Base-by-base conservation (phyloP, 176 grass and related monocot species). In the Urochloa ruziziensis region DNA sequence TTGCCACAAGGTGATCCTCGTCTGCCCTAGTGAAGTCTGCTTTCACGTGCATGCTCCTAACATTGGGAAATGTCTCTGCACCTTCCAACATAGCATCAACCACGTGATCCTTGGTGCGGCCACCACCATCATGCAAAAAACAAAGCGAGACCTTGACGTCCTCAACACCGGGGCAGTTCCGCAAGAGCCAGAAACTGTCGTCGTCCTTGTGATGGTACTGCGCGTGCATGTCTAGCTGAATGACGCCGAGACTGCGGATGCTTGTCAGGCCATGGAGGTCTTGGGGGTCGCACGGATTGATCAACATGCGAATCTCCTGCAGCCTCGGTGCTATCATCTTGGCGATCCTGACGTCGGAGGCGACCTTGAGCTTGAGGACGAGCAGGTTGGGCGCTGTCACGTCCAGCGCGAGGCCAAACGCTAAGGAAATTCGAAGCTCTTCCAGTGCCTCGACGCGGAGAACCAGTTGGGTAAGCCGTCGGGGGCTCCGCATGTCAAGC, bases 21-120 rank as follows among this genome's bases (percentile, higher is more conserved):
- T 40, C 37, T 5, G 19, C 16, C 32, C 2, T 17, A 17, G 0
- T 17, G 6, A 33, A 35, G 5, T 1, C 6, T 8, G 25, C 2
- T 1, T 17, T 0, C 24, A 72, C 44, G 16, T 8, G 5, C 69
- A 72, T 49, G 42, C 15, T 49, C 16, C 69, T 49, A 18, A 48
- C 69, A 19, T 49, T 32, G 69, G 25, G 15, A 17, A 72, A 10
- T 0, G 14, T 44, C 6, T 12, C 2, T 5, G 13, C 43, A 16
- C 68, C 43, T 3, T 49, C 28, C 11, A 28, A 25, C 25, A 27
- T 30, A 15, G 48, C 14, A 30, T 72, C 69, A 30, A 19, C 25
- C 1, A 32, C 1, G 3, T 29, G 13, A 1, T 3, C 1, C 15
- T 0, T 19, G 30, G 0, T 35, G 32, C 30, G 1, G 3, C 15